Evolutionary conservation across 257 asterid genomes (phyloP).

Genomic region (Oldenlandia corymbosa): DNA sequence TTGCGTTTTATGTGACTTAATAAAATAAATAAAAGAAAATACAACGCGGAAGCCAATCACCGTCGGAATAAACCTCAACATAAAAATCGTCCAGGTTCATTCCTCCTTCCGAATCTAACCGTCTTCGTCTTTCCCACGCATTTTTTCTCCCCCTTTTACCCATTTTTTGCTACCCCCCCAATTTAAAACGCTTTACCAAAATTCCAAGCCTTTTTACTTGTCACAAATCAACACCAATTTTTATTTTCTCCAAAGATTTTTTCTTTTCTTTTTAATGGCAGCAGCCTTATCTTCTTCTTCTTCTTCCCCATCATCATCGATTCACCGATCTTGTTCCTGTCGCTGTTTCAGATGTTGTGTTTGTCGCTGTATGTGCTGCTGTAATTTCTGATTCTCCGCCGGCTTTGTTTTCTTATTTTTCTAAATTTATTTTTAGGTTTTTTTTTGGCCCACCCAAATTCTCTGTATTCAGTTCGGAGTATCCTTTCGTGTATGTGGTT

Average conservation of each 20-base stretch:
- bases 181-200: too few species aligned
- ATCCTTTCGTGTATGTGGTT: not conserved
- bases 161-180: not conserved
- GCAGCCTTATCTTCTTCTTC: constrained; percentile 21
- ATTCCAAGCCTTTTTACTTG: not conserved
- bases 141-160: not conserved
- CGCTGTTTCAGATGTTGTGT: constrained; percentile 18
- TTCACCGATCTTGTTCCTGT: constrained; percentile 14
- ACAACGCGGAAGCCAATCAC: too few species aligned
- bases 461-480: not conserved
- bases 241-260: not conserved
- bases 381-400: not conserved
- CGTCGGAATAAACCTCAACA: not conserved
- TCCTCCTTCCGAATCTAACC: constrained; percentile 26
- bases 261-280: constrained; percentile 18
- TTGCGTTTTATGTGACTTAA: too few species aligned
- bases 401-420: constrained; percentile 14
- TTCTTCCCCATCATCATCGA: constrained; percentile 2
- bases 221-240: not conserved
- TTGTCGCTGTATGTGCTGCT: constrained; percentile 25
- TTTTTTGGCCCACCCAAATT: not conserved
- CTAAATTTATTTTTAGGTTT: not conserved
- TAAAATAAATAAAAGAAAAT: too few species aligned
- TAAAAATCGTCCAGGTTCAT: constrained; percentile 43
- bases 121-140: constrained; percentile 37